phyloP scores from a whole-genome alignment of 1,284 basidiomycete species.

The Ustilago crameri region DNA sequence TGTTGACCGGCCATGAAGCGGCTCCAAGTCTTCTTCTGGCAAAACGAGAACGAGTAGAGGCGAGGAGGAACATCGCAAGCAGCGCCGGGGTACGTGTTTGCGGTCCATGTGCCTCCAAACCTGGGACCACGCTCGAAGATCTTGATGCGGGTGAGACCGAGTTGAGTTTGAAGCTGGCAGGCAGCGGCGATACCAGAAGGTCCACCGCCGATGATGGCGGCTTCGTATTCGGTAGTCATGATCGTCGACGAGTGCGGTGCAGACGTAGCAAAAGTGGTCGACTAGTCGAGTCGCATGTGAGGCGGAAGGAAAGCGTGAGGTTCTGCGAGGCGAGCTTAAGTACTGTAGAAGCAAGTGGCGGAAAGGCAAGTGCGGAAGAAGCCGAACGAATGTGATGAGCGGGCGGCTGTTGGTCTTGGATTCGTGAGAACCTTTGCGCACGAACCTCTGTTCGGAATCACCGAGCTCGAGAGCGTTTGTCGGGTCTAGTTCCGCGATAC shows the following conservation, averaged over 20 bases:
- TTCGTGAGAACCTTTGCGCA: too few relatives aligned
- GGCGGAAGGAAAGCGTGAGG: too few relatives aligned
- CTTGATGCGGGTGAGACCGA: slow-evolving; percentile 32
- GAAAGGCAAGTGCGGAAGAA: too few relatives aligned
- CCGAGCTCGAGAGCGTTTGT: too few relatives aligned
- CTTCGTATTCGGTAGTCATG: slow-evolving; percentile 40
- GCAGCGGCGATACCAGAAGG: slow-evolving; percentile 40
- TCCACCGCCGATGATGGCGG: slow-evolving; percentile 48
- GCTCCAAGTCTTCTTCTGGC: slow-evolving; percentile 36
- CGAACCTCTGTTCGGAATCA: too few relatives aligned
- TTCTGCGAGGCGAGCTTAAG: too few relatives aligned
- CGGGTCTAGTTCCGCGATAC: too few relatives aligned
- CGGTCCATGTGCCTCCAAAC: slow-evolving; percentile 52
- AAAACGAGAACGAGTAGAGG: slow-evolving; percentile 52
- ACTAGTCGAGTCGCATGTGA: too few relatives aligned
- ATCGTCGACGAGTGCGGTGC: background rate
- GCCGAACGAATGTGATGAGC: too few relatives aligned
- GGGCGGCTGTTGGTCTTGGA: too few relatives aligned
- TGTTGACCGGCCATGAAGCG: slow-evolving; percentile 30
- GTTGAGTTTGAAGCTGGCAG: slow-evolving; percentile 27
- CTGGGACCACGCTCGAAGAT: slow-evolving; percentile 33
- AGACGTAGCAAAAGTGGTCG: too few relatives aligned
- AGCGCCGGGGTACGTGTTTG: slow-evolving; percentile 51
- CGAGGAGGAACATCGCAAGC: slow-evolving; percentile 53
- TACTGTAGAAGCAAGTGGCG: too few relatives aligned